Conservation (phyloP, 2,329 filamentous ascomycete species). For the Trichothecium sympodiale region DNA sequence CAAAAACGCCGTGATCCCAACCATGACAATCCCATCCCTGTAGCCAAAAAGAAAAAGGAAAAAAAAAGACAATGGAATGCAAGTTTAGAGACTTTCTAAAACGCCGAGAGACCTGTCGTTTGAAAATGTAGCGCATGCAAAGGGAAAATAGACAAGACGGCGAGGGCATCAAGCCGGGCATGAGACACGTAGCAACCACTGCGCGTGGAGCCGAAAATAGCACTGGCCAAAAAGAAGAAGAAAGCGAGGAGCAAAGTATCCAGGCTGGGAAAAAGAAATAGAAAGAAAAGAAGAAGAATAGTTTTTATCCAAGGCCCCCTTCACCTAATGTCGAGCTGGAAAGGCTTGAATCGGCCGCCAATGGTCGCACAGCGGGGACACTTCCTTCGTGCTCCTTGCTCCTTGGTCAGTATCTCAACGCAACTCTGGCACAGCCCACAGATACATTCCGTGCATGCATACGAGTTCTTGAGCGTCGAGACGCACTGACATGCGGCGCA, state of each 20-base stretch:
- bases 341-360: slow-evolving; percentile 72
- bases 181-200: too few species aligned
- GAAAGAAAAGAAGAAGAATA: too few species aligned
- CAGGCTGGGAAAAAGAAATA: too few species aligned
- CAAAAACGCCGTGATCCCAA: slow-evolving; percentile 3
- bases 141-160: slow-evolving; percentile 3
- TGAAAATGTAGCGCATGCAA: slow-evolving; percentile 1
- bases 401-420: slow-evolving; percentile 67
- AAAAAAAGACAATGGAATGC: slow-evolving; percentile 3
- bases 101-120: too few species aligned
- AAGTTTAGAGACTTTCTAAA: neutral
- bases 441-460: slow-evolving; percentile 92
- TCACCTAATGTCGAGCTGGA: slow-evolving; percentile 73
- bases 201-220: too few species aligned
- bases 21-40: neutral
- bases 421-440: slow-evolving; percentile 85
- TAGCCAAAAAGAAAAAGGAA: slow-evolving; percentile 2
- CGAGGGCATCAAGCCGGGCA: slow-evolving; percentile 2
- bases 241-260: too few species aligned
- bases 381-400: slow-evolving; percentile 64
- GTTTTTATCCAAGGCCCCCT: neutral
- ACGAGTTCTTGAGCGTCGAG: slow-evolving; percentile 70
- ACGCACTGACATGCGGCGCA: slow-evolving; percentile 78
- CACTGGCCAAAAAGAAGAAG: too few species aligned
- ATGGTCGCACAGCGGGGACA: slow-evolving; percentile 73